Evolutionary conservation across 352 stramenopile species (phyloP).

Genomic region (Phytopythium chamaehyphon): DNA sequence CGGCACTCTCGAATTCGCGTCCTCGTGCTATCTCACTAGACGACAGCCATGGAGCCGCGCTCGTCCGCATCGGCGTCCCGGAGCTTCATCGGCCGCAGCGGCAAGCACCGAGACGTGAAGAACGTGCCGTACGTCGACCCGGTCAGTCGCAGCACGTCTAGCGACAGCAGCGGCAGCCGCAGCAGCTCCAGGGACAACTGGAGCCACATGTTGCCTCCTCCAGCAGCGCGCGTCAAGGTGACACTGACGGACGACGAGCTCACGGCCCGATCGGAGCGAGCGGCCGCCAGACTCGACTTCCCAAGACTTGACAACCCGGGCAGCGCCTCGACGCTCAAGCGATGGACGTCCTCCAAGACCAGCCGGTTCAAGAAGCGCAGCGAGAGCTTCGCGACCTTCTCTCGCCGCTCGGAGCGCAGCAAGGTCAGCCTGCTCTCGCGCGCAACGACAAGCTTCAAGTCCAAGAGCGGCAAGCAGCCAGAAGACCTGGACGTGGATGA

Average conservation of each 20-base stretch:
- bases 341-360: neutral
- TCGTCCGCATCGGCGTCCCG: neutral
- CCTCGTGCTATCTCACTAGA: neutral
- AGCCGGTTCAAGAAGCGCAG: conserved; percentile 1
- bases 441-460: neutral
- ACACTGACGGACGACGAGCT: conserved; percentile 1
- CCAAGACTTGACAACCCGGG: conserved; percentile 4
- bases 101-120: neutral
- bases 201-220: neutral
- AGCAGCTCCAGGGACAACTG: neutral
- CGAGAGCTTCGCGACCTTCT: conserved; percentile 1
- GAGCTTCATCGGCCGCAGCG: neutral
- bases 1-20: conserved; percentile 1
- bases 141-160: neutral
- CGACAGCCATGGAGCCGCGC: neutral
- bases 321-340: neutral
- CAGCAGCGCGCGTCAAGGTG: conserved; percentile 1
- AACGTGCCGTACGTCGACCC: neutral
- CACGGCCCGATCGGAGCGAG: neutral
- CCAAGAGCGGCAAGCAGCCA: neutral
- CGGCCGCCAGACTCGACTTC: conserved; percentile 5
- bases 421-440: conserved; percentile 1
- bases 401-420: conserved; percentile 4
- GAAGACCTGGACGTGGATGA: neutral
- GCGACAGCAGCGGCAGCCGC: neutral